Percentiles rank a stretch among this genome's conserved stretches.
Evolutionary conservation across 2,329 filamentous ascomycete genomes (phyloP).

Genomic region (Torrubiellomyces zombiae): DNA sequence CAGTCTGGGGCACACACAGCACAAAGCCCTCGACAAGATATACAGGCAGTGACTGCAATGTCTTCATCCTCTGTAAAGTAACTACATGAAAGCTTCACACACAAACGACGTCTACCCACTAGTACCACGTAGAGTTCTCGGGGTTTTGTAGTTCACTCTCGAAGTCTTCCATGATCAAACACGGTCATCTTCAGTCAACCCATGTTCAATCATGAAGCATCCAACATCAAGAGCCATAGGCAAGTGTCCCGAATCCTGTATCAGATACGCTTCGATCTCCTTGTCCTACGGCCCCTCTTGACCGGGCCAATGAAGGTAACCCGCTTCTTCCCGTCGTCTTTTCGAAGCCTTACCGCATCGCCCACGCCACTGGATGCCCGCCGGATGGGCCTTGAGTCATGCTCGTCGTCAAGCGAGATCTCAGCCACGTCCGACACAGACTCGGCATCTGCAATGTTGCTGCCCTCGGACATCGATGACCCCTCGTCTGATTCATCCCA

Average conservation of each 20-base stretch:
- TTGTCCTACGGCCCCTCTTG: constrained; percentile 20
- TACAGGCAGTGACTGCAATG: too few species aligned
- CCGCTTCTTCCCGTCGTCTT: constrained; percentile 29
- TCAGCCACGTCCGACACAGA: constrained; percentile 44
- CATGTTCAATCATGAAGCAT: too few species aligned
- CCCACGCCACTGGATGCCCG: constrained; percentile 25
- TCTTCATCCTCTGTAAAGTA: too few species aligned
- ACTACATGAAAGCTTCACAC: too few species aligned
- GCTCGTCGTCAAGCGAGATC: constrained; percentile 42
- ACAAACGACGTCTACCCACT: too few species aligned
- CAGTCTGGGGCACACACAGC: too few species aligned
- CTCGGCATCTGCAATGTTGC: constrained; percentile 40
- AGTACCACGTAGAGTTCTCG: too few species aligned
- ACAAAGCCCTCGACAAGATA: too few species aligned
- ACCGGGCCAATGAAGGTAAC: constrained; percentile 38
- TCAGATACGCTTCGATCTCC: constrained; percentile 13
- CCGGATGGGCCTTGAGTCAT: constrained; percentile 27
- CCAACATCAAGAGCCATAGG: too few species aligned
- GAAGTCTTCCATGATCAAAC: too few species aligned
- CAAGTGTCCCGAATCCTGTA: neutral
- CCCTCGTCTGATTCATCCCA: constrained; percentile 56
- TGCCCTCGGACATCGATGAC: constrained; percentile 41
- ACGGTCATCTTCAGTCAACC: too few species aligned
- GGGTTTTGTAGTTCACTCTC: too few species aligned
- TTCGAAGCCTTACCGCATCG: constrained; percentile 31